Evolutionary conservation across 2,329 filamentous ascomycete genomes (phyloP), one percentile per base, ranked within the genome.

Genomic region (Cytospora piceae): DNA sequence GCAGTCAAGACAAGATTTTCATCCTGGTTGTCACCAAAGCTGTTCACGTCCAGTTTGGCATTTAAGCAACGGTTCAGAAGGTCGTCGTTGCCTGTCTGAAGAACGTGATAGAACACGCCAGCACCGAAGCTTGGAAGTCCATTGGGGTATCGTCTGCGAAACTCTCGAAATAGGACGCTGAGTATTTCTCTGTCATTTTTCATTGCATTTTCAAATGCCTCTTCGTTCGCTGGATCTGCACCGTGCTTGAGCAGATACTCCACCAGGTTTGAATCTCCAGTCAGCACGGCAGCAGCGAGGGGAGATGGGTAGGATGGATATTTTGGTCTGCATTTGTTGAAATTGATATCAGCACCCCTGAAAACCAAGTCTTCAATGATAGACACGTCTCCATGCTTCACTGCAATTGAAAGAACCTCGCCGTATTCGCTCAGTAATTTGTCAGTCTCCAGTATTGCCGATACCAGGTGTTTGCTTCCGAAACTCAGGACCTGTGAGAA

Each of bases 221-320:
- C 0, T 15, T 49, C 24, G 11, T 58, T 42, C 8, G 39, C 57
- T 15, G 39, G 57, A 49, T 58, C 57, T 32, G 39, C 57, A 7
- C 39, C 57, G 14, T 32, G 39, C 31, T 51, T 34, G 12, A 51
- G 57, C 8, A 58, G 42, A 51, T 34, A 51, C 9, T 34, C 17
- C 5, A 15, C 39, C 20, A 22, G 22, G 14, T 15, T 24, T 3
- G 20, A 3, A 51, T 59, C 39, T 9, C 11, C 1, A 20, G 42
- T 46, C 39, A 51, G 29, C 17, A 39, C 57, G 14, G 57, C 57
- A 31, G 57, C 57, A 34, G 39, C 39, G 5, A 59, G 39, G 20
- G 57, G 57, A 24, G 57, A 59, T 31, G 15, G 22, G 17, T 11
- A 2, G 32, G 12, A 6, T 34, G 32, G 8, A 5, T 6, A 34